Evolutionary conservation across 257 asterid species (phyloP), one percentile per base, ranked within the genome.

Genomic region (Linderniella brevidens): DNA sequence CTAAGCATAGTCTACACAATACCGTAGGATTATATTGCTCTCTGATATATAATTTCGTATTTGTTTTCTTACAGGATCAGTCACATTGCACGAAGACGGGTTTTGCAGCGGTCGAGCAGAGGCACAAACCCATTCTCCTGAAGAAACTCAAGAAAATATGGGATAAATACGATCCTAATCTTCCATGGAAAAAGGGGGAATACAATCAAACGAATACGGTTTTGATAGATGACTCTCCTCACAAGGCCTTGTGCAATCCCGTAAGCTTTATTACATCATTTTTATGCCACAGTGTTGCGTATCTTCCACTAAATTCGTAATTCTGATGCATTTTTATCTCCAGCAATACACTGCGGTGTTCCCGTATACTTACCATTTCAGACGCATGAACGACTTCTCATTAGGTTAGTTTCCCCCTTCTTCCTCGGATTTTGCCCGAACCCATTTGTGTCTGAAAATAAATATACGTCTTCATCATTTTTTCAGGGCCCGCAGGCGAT

Each of bases 131-230:
- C 29, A 80, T 86, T 63, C 55, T 79, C 50, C 65, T 78, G 50
- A 86, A 86, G 81, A 66, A 79, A 56, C 77, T 86, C 9, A 73
- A 71, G 50, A 79, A 69, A 64, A 59, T 86, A 51, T 86, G 97
- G 97, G 74, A 82, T 50, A 82, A 73, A 65, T 37, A 13, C 29
- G 86, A 69, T 13, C 70, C 73, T 35, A 65, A 52, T 75, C 82
- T 82, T 44, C 97, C 94, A 8, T 86, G 94, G 97, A 78, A 79
- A 54, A 66, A 37, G 58, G 94, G 94, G 50, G 77, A 63, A 14
- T 82, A 63, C 60, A 77, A 82, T 50, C 93, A 79, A 61, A 56
- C 92, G 36, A 82, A 86, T 62, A 86, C 97, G 4, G 78, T 86
- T 58, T 58, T 86, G 67, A 51, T 86, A 59, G 97, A 86, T 42